Conservation (phyloP, 768 basidiomycete genomes). For the Xerocomellus amylosporus region DNA sequence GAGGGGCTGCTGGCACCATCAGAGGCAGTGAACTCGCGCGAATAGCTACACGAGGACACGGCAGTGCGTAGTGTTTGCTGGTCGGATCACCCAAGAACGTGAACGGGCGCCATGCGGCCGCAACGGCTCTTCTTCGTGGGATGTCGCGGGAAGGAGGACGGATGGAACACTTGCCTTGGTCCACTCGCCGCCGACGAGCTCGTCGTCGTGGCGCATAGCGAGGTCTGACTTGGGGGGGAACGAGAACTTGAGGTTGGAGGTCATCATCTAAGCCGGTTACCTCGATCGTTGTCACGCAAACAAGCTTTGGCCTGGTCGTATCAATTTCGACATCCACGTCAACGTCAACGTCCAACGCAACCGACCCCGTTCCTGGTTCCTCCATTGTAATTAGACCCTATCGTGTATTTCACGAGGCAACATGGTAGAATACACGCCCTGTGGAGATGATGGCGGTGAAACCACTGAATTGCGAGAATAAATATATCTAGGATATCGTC, state of each 20-base stretch:
- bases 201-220: background rate
- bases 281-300: background rate
- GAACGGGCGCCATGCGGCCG: background rate
- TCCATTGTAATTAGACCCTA: too few species aligned
- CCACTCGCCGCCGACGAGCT: conserved; percentile 20
- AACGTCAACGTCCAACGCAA: conserved; percentile 10
- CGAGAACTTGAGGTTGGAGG: background rate
- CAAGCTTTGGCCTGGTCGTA: background rate
- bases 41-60: conserved; percentile 12
- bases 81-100: conserved; percentile 7
- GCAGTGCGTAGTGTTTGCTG: background rate
- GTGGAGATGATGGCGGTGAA: too few species aligned
- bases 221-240: background rate
- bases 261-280: background rate
- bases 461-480: too few species aligned
- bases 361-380: background rate
- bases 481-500: too few species aligned
- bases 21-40: conserved; percentile 19
- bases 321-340: conserved; percentile 5
- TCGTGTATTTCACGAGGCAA: too few species aligned
- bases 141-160: background rate
- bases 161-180: conserved; percentile 20
- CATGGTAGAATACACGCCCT: too few species aligned
- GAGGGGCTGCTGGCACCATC: conserved; percentile 5
- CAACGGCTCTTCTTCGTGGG: conserved; percentile 11